Base-by-base conservation (phyloP, 2,329 filamentous ascomycete genomes). In the Metarhizium album region DNA sequence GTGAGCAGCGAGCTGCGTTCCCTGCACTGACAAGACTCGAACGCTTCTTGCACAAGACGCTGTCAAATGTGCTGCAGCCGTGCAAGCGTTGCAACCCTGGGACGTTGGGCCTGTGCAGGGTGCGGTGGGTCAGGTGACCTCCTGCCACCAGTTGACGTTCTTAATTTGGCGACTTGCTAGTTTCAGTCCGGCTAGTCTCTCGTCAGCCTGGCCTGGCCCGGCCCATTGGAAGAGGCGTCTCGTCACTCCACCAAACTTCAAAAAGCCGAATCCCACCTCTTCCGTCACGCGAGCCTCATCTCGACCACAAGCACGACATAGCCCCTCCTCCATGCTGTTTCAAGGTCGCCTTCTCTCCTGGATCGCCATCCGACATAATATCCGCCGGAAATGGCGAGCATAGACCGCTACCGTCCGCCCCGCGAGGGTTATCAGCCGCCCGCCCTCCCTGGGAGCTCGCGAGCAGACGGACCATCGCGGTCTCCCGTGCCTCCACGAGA, bases 341-440 rank as follows among this genome's bases (percentile, higher is more conserved):
- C 49, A 23, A 50, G 49, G 54, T 57, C 52, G 53, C 55, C 48
- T 42, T 42, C 18, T 53, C 43, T 46, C 40, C 42, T 47, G 23
- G 51, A 62, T 54, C 52, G 55, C 53, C 62, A 58, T 47, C 56
- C 53, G 55, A 61, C 58, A 49, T 61, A 58, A 40, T 52, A 46
- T 50, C 33, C 48, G 48, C 50, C 55, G 54, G 58, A 56, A 58
- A 82, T 82, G 79, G 78, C 78, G 55, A 80, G 76, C 63, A 74
- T 82, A 64, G 78, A 81, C 62, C 69, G 75, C 61, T 82, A 82
- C 58, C 72, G 78, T 55, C 76, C 76, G 49, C 69, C 74, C 47
- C 72, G 76, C 53, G 78, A 81, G 64, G 72, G 71, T 55, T 80
- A 81, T 56, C 76, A 79, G 58, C 76, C 78, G 50, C 77, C 78